Conservation (phyloP, 176 grass and related monocot genomes). For the sorghum (Sorghum bicolor) region DNA sequence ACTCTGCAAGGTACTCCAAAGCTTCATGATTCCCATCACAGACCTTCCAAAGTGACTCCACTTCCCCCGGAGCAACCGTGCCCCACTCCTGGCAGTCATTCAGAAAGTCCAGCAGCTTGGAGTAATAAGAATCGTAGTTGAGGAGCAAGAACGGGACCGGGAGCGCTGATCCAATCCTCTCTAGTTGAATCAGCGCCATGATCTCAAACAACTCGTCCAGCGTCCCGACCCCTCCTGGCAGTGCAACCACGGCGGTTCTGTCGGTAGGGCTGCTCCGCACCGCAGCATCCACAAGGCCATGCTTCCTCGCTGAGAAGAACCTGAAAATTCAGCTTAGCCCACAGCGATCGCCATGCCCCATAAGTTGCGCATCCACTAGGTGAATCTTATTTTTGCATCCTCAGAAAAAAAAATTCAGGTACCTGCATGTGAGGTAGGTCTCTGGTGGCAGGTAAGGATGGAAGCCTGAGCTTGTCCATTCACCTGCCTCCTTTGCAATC, state of each 20-base stretch:
- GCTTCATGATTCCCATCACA: slow-evolving; percentile 72
- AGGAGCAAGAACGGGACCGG: slow-evolving; percentile 65
- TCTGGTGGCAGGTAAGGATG: slow-evolving; percentile 68
- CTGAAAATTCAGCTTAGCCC: slow-evolving; percentile 39
- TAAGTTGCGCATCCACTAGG: neutral
- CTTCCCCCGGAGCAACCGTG: slow-evolving; percentile 62
- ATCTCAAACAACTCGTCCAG: slow-evolving; percentile 86
- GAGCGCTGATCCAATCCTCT: slow-evolving; percentile 65
- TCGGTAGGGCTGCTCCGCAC: slow-evolving; percentile 49
- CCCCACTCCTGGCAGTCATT: slow-evolving; percentile 68
- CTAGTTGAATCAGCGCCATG: slow-evolving; percentile 66
- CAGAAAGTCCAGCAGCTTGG: slow-evolving; percentile 77
- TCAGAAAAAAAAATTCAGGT: slow-evolving; percentile 4
- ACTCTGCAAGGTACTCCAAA: slow-evolving; percentile 72
- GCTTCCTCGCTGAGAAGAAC: slow-evolving; percentile 93
- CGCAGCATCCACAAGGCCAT: slow-evolving; percentile 75
- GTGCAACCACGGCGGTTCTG: slow-evolving; percentile 51
- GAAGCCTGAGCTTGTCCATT: slow-evolving; percentile 78
- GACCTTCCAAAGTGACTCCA: slow-evolving; percentile 75
- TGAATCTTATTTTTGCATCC: neutral
- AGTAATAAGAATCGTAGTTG: slow-evolving; percentile 87
- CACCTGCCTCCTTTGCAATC: slow-evolving; percentile 70
- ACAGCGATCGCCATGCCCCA: neutral
- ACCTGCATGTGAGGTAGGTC: slow-evolving; percentile 86
- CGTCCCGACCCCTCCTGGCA: slow-evolving; percentile 76